A percentile compares a stretch with the other conserved stretches of the same genome.
These are phyloP conservation scores for Pneumocystis jirovecii DNA, from an alignment of 1,139 yeast species.

Conservation along the genomic window DNA sequence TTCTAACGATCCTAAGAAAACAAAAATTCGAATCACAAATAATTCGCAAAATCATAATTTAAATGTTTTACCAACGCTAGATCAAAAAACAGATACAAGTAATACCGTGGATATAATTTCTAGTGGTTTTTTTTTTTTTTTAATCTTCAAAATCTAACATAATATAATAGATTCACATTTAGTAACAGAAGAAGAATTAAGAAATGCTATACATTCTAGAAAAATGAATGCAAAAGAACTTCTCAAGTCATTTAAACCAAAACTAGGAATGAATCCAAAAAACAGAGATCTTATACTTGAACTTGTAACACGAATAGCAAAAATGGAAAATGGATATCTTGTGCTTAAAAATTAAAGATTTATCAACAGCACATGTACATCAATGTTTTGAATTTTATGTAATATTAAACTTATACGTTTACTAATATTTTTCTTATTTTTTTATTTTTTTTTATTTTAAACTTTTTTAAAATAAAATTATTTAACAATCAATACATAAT, in stretches of 20 bases:
- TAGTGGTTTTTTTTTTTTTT: not conserved
- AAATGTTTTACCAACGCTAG: not conserved
- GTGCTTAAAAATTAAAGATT: not conserved
- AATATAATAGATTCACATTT: not conserved
- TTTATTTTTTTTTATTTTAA: not conserved
- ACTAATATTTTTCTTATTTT: not conserved
- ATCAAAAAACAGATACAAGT: not conserved
- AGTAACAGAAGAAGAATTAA: not conserved
- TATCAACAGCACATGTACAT: not conserved
- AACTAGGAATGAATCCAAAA: not conserved
- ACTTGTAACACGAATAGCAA: slow-evolving; percentile 1
- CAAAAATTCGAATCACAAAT: not conserved
- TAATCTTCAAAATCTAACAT: not conserved
- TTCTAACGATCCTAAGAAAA: not conserved
- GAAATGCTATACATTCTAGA: not conserved
- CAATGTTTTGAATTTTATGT: not conserved
- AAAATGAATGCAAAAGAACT: not conserved
- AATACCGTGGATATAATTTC: not conserved
- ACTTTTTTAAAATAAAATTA: slow-evolving; percentile 42
- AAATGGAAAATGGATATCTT: slow-evolving; percentile 1
- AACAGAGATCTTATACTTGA: slow-evolving; percentile 1
- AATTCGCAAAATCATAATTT: not conserved
- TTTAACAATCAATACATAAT: slow-evolving; percentile 69
- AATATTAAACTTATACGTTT: not conserved
- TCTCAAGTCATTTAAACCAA: not conserved